phyloP scores from a whole-genome alignment of 2,329 filamentous ascomycete genomes.

The Alternaria angustiovoidea region DNA sequence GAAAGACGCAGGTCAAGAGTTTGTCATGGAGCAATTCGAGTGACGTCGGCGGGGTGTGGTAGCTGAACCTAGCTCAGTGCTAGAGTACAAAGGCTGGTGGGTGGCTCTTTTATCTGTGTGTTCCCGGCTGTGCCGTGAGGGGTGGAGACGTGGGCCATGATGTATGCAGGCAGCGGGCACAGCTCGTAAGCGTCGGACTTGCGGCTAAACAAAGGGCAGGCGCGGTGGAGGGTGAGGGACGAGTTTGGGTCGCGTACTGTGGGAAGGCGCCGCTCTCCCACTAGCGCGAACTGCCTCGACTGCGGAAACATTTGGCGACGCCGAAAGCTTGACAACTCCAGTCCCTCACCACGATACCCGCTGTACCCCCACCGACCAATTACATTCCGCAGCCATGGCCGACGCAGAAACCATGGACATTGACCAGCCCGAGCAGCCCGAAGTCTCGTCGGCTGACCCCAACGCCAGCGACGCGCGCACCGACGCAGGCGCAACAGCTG shows the following conservation, averaged over 20 bases:
- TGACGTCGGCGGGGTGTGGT: conserved; percentile 28
- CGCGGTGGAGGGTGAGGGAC: not conserved
- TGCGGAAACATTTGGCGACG: conserved; percentile 21
- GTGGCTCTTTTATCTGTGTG: conserved; percentile 1
- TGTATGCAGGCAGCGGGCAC: not conserved
- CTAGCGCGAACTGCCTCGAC: conserved; percentile 15
- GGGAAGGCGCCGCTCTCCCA: conserved; percentile 5
- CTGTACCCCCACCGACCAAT: conserved; percentile 8
- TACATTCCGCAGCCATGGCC: conserved; percentile 48
- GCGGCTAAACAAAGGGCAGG: conserved; percentile 1
- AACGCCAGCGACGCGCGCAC: conserved; percentile 73
- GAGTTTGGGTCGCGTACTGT: conserved; percentile 4
- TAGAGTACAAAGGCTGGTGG: conserved; percentile 3
- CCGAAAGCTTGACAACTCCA: conserved; percentile 1
- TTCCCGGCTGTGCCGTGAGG: conserved; percentile 3
- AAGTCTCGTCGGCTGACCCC: not conserved
- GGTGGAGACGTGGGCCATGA: conserved; percentile 7
- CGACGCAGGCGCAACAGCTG: conserved; percentile 76
- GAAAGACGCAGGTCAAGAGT: conserved; percentile 9
- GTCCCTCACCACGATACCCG: not conserved
- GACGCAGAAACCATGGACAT: conserved; percentile 57
- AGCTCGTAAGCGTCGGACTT: not conserved
- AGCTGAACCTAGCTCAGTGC: conserved; percentile 8
- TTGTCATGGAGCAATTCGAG: conserved; percentile 10
- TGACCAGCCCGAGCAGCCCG: conserved; percentile 44